phyloP scores from a whole-genome alignment of 805 yeast genomes.

The Blastobotrys peoriensis region DNA sequence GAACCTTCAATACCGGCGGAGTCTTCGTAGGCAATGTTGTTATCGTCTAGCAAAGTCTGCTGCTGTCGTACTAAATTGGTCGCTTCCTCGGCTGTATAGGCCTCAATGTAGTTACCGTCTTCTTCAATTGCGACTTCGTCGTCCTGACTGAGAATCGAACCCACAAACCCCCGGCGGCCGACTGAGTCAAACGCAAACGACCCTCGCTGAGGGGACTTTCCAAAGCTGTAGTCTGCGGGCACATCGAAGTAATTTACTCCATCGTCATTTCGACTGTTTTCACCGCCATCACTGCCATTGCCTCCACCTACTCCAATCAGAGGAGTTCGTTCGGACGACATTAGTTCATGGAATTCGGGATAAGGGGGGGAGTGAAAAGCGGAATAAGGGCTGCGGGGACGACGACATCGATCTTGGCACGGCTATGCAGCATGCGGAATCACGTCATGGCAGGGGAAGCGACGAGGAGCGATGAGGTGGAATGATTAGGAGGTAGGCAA shows the following conservation, averaged over 20 bases:
- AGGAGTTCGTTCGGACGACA: neutral
- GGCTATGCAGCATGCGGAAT: too few relatives aligned
- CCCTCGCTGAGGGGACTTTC: conserved; percentile 16
- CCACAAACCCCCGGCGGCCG: conserved; percentile 24
- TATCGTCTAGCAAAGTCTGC: conserved; percentile 25
- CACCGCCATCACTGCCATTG: neutral
- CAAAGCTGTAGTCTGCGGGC: conserved; percentile 16
- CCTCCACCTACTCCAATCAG: neutral
- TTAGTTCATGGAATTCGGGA: too few relatives aligned
- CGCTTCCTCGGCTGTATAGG: conserved; percentile 25
- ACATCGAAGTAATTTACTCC: conserved; percentile 9
- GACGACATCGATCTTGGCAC: too few relatives aligned
- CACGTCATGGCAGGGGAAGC: too few relatives aligned
- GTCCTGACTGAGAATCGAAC: conserved; percentile 10
- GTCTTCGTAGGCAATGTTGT: conserved; percentile 9
- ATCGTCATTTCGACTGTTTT: neutral
- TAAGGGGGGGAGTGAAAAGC: too few relatives aligned
- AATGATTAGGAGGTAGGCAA: too few relatives aligned
- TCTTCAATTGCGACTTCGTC: conserved; percentile 21
- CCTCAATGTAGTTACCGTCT: conserved; percentile 20
- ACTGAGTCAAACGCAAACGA: conserved; percentile 24
- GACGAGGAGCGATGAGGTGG: too few relatives aligned
- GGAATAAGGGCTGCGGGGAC: too few relatives aligned
- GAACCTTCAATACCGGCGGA: neutral
- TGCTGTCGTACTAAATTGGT: conserved; percentile 26